Evolutionary conservation across 164 flowering plant genomes (phyloP), one percentile per base, ranked within the genome.

Genomic region (Akebia trifoliata): DNA sequence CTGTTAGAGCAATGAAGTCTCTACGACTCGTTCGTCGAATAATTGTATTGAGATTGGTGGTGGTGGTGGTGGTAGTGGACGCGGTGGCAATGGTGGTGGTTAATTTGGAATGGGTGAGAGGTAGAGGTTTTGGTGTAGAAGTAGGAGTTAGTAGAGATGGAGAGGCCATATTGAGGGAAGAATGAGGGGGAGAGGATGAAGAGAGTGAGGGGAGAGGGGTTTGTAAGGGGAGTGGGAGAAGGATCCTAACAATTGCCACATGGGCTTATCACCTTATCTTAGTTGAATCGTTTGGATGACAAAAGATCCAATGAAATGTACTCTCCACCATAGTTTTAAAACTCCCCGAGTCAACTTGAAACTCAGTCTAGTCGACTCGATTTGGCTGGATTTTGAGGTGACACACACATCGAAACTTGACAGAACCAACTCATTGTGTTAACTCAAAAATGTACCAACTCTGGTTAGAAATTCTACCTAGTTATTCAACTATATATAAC

Each of bases 191-290:
- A 59, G 37, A 22, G 3, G 10, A 17, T 8, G 44, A 24, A 32
- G 57, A n/a, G 29, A 45, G 39, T 26, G 62, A 35, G 38, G 50
- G 6, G 26, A 6, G 21, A 24, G 36, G 40, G 20, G 18, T 52
- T 54, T 46, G 44, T 15, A 62, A 21, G 56, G 29, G 6, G 29
- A 35, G 54, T 24, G 56, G n/a, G 42, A 59, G 38, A 56, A 68
- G 59, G 20, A 9, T 18, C 20, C 21, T 65, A 60, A 57, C 56
- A 22, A 40, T 7, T 70, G 82, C 75, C 82, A 82, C 78, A 77
- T 73, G 71, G 80, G 73, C 88, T 85, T 88, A 84, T 88, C 90
- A 45, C 62, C 96, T 83, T 88, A 88, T 88, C 92, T 59, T n/a
- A 20, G 59, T 54, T 60, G 40, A 49, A 60, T 50, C 59, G 56